These are phyloP conservation scores for Alternaria angustiovoidea DNA, from an alignment of 2,329 filamentous ascomycete species.

Conservation along the genomic window DNA sequence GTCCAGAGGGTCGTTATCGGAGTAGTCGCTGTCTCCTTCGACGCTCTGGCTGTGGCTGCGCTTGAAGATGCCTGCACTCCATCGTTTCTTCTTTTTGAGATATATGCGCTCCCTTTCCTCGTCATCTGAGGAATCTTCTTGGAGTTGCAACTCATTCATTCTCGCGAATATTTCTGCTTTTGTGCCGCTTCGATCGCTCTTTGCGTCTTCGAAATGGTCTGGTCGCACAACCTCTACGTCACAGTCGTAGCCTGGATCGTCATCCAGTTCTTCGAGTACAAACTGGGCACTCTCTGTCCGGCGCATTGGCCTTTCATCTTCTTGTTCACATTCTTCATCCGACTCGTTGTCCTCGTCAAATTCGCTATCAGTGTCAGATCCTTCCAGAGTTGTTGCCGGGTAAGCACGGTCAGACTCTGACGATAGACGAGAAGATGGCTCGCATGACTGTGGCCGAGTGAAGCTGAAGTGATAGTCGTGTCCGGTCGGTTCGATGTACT, in stretches of 20 bases:
- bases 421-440: conserved; percentile 49
- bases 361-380: conserved; percentile 38
- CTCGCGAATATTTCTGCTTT: conserved; percentile 44
- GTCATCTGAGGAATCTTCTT: conserved; percentile 44
- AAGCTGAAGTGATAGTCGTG: conserved; percentile 48
- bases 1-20: conserved; percentile 53
- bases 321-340: conserved; percentile 40
- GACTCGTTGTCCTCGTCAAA: conserved; percentile 30
- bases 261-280: conserved; percentile 55
- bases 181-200: conserved; percentile 43
- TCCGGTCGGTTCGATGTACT: conserved; percentile 49
- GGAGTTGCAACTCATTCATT: conserved; percentile 48
- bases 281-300: conserved; percentile 46
- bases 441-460: conserved; percentile 45
- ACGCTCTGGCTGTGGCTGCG: conserved; percentile 57
- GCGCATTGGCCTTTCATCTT: conserved; percentile 34
- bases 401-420: conserved; percentile 47
- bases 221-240: conserved; percentile 56
- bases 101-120: conserved; percentile 39
- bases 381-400: conserved; percentile 41
- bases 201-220: conserved; percentile 55
- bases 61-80: conserved; percentile 55
- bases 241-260: conserved; percentile 50
- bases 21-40: conserved; percentile 54
- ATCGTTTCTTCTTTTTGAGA: conserved; percentile 51